Evolutionary conservation across 2,329 filamentous ascomycete species (phyloP).

Genomic region (Ceratocystis destructans): DNA sequence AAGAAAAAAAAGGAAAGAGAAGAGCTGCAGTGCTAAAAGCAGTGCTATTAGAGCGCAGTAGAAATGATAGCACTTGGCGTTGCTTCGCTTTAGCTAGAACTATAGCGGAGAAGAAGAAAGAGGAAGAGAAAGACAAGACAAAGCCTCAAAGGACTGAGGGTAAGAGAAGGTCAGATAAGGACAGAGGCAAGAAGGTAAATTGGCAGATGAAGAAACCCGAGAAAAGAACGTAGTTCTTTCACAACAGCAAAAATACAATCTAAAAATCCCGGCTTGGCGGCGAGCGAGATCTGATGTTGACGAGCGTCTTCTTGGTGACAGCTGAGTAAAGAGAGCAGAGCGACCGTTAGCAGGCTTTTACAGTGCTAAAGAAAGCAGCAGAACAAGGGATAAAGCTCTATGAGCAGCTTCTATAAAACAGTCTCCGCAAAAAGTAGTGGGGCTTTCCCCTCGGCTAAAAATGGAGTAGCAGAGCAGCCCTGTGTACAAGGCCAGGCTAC

Average conservation of each 20-base stretch:
- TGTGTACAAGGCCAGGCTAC: not conserved
- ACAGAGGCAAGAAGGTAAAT: not conserved
- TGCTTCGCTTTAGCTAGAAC: not conserved
- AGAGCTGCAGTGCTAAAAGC: not conserved
- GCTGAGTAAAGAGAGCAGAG: not conserved
- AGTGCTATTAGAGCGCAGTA: too few relatives aligned
- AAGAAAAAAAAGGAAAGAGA: not conserved
- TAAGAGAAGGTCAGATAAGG: not conserved
- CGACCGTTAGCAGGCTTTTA: not conserved
- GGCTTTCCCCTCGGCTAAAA: too few relatives aligned
- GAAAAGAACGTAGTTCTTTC: not conserved
- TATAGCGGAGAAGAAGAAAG: not conserved
- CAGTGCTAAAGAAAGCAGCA: not conserved
- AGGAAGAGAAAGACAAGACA: too few relatives aligned
- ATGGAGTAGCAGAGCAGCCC: too few relatives aligned
- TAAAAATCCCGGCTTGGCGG: not conserved
- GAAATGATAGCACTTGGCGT: too few relatives aligned
- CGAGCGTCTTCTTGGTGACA: not conserved
- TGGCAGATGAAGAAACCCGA: not conserved
- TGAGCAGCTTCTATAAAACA: not conserved
- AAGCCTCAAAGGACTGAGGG: not conserved
- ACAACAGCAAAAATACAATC: too few relatives aligned
- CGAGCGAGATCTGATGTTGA: not conserved
- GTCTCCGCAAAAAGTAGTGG: not conserved
- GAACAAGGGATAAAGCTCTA: not conserved